These are phyloP conservation scores for Metrosideros polymorpha DNA, from an alignment of 441 rosid species.

Conservation along the genomic window DNA sequence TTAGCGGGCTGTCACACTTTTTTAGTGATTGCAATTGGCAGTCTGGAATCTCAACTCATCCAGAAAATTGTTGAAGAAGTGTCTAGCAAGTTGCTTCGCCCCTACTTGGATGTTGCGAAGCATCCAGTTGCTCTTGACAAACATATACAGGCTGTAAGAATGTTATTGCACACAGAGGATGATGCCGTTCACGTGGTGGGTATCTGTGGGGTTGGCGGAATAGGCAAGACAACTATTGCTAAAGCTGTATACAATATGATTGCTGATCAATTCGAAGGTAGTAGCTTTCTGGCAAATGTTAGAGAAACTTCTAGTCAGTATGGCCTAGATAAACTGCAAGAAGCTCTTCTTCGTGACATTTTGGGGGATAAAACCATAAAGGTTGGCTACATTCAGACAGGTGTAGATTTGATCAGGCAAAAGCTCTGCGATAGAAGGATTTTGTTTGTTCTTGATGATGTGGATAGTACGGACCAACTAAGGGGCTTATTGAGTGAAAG, in stretches of 20 bases:
- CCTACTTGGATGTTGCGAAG: neutral
- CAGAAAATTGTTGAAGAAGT: neutral
- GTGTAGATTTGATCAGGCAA: neutral
- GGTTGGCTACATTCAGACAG: neutral
- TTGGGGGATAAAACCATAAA: neutral
- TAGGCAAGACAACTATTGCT: conserved; percentile 2
- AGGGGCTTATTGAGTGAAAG: neutral
- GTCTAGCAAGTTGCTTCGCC: neutral
- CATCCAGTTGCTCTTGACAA: neutral
- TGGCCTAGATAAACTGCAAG: neutral
- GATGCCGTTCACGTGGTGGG: neutral
- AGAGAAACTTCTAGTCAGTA: neutral
- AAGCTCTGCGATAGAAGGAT: neutral
- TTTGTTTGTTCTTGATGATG: conserved; percentile 1
- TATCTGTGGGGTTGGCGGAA: neutral
- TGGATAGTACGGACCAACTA: neutral
- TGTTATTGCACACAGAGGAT: neutral
- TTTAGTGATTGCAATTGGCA: neutral
- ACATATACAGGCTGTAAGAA: neutral
- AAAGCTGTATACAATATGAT: neutral
- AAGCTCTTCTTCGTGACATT: neutral
- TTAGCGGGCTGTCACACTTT: neutral
- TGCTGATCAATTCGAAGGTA: conserved; percentile 2
- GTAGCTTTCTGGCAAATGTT: neutral
- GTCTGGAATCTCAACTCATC: neutral